Evolutionary conservation across 2,329 filamentous ascomycete genomes (phyloP).

Genomic region (Blastomyces emzantsi): DNA sequence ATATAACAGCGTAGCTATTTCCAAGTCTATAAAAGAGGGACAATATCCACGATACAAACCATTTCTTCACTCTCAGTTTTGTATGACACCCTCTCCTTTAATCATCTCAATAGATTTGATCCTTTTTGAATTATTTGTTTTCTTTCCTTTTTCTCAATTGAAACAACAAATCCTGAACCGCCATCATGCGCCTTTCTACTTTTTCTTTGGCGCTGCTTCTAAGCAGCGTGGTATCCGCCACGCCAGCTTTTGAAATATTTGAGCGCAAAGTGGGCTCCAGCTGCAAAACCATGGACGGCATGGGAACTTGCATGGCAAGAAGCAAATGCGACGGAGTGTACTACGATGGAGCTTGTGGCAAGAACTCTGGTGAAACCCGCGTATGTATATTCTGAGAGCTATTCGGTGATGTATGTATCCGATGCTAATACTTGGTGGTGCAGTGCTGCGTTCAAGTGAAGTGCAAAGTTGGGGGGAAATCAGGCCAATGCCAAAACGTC

Average conservation of each 20-base stretch:
- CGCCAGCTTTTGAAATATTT: constrained; percentile 7
- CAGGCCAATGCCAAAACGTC: constrained; percentile 6
- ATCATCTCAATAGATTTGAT: not conserved
- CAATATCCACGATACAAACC: not conserved
- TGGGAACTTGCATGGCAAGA: constrained; percentile 8
- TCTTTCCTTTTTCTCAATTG: not conserved
- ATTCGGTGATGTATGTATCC: not conserved
- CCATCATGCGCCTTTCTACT: not conserved
- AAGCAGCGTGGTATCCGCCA: constrained; percentile 1
- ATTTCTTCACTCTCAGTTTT: not conserved
- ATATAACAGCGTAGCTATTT: not conserved
- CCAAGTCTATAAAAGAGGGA: not conserved
- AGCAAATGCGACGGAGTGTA: constrained; percentile 9
- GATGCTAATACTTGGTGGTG: not conserved
- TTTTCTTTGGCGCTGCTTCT: not conserved
- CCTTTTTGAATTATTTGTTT: not conserved
- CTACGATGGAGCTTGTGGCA: constrained; percentile 9
- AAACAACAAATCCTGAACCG: not conserved
- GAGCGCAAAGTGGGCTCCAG: constrained; percentile 4
- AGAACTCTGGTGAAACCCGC: constrained; percentile 4
- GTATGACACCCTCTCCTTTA: not conserved
- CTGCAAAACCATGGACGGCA: constrained; percentile 8
- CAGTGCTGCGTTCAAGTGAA: constrained; percentile 12
- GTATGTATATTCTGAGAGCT: constrained; percentile 4
- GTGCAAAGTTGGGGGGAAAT: constrained; percentile 5